These are phyloP conservation scores for Cercospora sp. DNA, from an alignment of 2,329 filamentous ascomycete species.

Conservation along the genomic window DNA sequence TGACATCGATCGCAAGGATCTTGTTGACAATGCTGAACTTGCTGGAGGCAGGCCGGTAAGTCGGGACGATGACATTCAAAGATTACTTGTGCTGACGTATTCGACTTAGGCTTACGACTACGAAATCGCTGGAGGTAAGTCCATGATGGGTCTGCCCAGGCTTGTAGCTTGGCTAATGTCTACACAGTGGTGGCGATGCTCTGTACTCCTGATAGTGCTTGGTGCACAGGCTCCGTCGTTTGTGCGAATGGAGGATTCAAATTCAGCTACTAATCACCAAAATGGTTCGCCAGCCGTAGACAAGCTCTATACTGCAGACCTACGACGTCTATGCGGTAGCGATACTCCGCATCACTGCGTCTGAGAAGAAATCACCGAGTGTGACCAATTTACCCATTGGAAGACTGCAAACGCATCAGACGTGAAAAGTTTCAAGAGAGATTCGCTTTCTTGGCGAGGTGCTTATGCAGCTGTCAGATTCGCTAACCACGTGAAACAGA, in stretches of 20 bases:
- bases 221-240: slow-evolving; percentile 76
- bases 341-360: background rate
- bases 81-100: slow-evolving; percentile 29
- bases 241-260: slow-evolving; percentile 78
- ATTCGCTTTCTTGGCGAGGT: background rate
- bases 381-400: background rate
- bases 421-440: background rate
- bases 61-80: slow-evolving; percentile 39
- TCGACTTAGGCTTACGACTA: slow-evolving; percentile 56
- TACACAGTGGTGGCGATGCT: slow-evolving; percentile 62
- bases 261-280: slow-evolving; percentile 45
- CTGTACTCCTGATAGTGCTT: slow-evolving; percentile 68
- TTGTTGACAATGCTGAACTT: slow-evolving; percentile 46
- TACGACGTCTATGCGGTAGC: background rate
- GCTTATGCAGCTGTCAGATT: background rate
- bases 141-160: background rate
- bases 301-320: background rate
- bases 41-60: slow-evolving; percentile 56
- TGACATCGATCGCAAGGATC: slow-evolving; percentile 61
- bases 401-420: background rate
- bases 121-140: slow-evolving; percentile 69
- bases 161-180: background rate
- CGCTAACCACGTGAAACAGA: background rate
- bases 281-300: background rate
- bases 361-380: background rate